Base-by-base conservation (phyloP, 352 stramenopile species). In the Saprolegnia diclina region DNA sequence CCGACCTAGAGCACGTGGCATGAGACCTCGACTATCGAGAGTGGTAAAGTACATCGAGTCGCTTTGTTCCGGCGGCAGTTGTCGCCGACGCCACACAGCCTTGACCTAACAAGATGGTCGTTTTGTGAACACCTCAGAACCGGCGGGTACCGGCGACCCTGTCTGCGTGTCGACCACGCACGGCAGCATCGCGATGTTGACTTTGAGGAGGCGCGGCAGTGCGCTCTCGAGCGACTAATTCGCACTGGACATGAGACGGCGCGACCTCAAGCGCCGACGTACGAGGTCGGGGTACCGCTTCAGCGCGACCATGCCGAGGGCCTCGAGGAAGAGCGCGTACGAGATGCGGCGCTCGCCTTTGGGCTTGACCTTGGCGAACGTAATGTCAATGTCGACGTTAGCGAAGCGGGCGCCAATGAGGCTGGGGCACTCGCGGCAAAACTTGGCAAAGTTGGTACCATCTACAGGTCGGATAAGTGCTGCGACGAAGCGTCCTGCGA, bases 291-390 rank as follows among this genome's bases (percentile, higher is more conserved):
- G 79, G 71, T 90, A 94, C 72, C 93, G 94, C 64, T 92, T 79
- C 29, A 85, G 76, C 19, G 88, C 85, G 48, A 96, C 88, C 78
- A 90, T 91, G 32, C 82, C 80, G n/a, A 96, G 65, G 1, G 88
- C 85, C 48, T 96, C 83, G 24, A 96, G 73, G 63, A 94, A 94
- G 24, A 85, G 82, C 56, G 81, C 75, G 74, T 93, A 96, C 56
- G 85, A 91, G 56, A 96, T 88, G 11, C 84, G 81, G 5, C 87
- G 79, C 71, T 94, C 81, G 26, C 83, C 82, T 53, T 94, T 96
- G 73, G 90, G 88, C 76, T 94, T 94, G 45, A 78, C 74, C 56
- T 92, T 94, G 66, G 91, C 78, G 56, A 96, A 96, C 55, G 94
- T 94, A 14, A 96, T 70, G 67, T 96, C 88, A 22, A 96, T 83